Conservation (phyloP, 2,329 filamentous ascomycete species). For the Penicillium frequentans region DNA sequence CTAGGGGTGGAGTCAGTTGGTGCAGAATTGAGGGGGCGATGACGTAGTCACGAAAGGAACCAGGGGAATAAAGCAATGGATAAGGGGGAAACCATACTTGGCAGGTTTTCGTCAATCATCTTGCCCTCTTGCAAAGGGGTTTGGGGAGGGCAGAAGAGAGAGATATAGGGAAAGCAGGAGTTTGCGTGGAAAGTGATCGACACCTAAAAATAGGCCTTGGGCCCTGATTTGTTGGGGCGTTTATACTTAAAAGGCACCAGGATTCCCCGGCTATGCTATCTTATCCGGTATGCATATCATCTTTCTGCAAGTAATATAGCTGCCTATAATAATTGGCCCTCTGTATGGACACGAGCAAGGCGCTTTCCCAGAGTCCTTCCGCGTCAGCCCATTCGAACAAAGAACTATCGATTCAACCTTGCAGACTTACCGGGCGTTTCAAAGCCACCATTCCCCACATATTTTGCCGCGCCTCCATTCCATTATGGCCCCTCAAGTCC, state of each 20-base stretch:
- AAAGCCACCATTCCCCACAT: background rate
- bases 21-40: constrained; percentile 12
- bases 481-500: background rate
- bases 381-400: background rate
- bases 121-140: constrained; percentile 13
- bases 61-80: background rate
- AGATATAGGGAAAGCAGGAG: background rate
- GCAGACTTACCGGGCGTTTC: background rate
- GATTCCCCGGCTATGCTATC: constrained; percentile 11
- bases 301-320: background rate
- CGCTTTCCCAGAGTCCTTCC: background rate
- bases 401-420: background rate
- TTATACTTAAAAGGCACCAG: constrained; percentile 4
- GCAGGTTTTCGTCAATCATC: constrained; percentile 95
- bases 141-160: background rate
- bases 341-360: background rate
- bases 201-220: constrained; percentile 24
- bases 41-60: constrained; percentile 11
- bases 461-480: background rate
- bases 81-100: constrained; percentile 51
- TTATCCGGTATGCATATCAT: background rate
- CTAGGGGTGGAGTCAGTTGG: constrained; percentile 34
- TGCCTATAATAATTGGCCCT: background rate
- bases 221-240: constrained; percentile 1
- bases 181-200: constrained; percentile 15